These are phyloP conservation scores for Acanthamoeba rhysodes DNA, from an alignment of 208 protist genomes.

Conservation along the genomic window DNA sequence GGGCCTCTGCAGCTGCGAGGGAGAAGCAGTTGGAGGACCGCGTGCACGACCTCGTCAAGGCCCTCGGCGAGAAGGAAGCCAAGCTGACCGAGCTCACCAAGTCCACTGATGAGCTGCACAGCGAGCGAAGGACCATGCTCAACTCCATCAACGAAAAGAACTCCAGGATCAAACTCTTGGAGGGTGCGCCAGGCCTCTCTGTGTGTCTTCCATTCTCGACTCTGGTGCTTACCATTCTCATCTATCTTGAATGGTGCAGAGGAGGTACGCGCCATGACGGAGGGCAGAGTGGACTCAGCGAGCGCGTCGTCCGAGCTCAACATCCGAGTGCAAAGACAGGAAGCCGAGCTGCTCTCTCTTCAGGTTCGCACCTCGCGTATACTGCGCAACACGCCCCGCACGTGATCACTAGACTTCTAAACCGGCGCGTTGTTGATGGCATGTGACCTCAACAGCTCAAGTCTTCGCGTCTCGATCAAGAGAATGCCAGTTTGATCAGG, in stretches of 20 bases:
- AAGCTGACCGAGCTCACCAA: slow-evolving; percentile 26
- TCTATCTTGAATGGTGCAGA: background rate
- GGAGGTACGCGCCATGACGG: background rate
- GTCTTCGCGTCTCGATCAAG: background rate
- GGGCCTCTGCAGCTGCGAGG: background rate
- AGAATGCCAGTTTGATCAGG: slow-evolving; percentile 5
- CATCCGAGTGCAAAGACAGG: slow-evolving; percentile 6
- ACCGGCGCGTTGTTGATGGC: no score
- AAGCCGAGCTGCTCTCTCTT: background rate
- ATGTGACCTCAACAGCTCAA: background rate
- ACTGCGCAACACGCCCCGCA: background rate
- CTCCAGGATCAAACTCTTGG: background rate
- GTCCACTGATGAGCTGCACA: slow-evolving; percentile 17
- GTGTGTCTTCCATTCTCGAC: background rate
- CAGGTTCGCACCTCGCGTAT: background rate
- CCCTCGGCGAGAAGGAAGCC: background rate
- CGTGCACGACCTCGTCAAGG: background rate
- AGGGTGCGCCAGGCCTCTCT: background rate
- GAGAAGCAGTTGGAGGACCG: slow-evolving; percentile 1
- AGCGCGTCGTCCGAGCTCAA: background rate
- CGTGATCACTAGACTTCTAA: background rate
- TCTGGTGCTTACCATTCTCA: background rate
- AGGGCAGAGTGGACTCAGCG: background rate
- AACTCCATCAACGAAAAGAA: slow-evolving; percentile 45
- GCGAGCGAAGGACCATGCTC: background rate